Evolutionary conservation across 108 stramenopile species (phyloP), one percentile per base, ranked within the genome.

Genomic region (Nitzschia sp.): DNA sequence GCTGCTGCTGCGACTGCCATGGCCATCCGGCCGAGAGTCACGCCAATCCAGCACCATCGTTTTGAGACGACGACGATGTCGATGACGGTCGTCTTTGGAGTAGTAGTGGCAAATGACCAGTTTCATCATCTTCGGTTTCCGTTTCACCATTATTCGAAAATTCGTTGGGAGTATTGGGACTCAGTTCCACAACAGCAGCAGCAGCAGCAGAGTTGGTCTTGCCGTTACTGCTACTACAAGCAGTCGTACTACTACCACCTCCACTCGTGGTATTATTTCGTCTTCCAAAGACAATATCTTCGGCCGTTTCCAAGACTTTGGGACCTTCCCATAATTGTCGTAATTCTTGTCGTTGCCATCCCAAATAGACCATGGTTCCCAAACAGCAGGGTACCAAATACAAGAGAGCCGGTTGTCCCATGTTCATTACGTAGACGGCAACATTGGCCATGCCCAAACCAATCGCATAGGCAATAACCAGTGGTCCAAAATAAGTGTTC

Each of bases 301-400:
- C 87, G 16, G 86, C 90, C 35, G 80, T 73, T 22, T 27, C 52
- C 50, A 95, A 80, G 1, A 81, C 71, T 50, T 76, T 85, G 16
- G 94, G 91, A 25, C 87, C 87, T 9, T 81, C 60, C 90, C 90
- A 95, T 35, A 95, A 72, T 30, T 79, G 84, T 32, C 62, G 61
- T 13, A 92, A 75, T 64, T 95, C 89, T 36, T 80, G 74, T 36
- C 82, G 84, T 48, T 65, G 31, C 53, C 45, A 76, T 29, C 87
- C 89, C 46, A 92, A 47, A 44, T 75, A 83, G 21, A 70, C 35
- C 57, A 94, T 85, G 26, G 87, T 87, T 35, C 95, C 95, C 46
- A 97, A 82, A 32, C 92, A 93, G 58, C 81, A 81, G 17, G 96
- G 96, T 17, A 96, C 96, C 28, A 97, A 65, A 75, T 97, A 97